Percentiles rank a stretch among this genome's conserved stretches.
phyloP scores from a whole-genome alignment of 1,284 basidiomycete species.

The Irpex rosettiformis region DNA sequence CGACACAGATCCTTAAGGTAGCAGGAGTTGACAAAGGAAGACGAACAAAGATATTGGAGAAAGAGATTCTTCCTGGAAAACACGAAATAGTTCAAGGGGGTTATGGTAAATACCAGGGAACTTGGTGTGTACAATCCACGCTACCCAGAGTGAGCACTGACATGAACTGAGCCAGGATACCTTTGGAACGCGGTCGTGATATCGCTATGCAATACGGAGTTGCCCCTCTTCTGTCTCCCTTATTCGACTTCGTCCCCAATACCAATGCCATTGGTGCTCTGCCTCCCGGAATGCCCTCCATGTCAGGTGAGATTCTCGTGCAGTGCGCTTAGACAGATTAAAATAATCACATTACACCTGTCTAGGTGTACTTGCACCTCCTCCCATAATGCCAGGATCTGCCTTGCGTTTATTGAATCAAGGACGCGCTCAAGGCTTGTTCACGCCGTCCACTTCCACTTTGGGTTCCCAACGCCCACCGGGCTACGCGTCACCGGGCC shows the following conservation, averaged over 20 bases:
- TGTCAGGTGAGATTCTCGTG: constrained; percentile 32
- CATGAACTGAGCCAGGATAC: constrained; percentile 63
- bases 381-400: constrained; percentile 78
- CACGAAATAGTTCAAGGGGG: constrained; percentile 99
- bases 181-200: constrained; percentile 85
- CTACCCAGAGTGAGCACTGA: constrained; percentile 3
- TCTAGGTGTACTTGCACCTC: constrained; percentile 59
- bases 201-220: constrained; percentile 91
- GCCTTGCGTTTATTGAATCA: constrained; percentile 77
- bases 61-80: constrained; percentile 92
- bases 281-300: constrained; percentile 37
- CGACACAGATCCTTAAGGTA: constrained; percentile 98
- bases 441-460: constrained; percentile 73
- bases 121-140: constrained; percentile 65
- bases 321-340: too few relatives aligned
- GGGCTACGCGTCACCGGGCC: constrained; percentile 29
- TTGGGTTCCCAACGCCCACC: constrained; percentile 34
- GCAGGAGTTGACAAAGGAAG: constrained; percentile 97
- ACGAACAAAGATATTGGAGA: constrained; percentile 96
- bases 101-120: constrained; percentile 99
- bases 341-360: too few relatives aligned
- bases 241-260: constrained; percentile 89
- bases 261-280: constrained; percentile 61
- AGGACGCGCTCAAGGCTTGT: constrained; percentile 80
- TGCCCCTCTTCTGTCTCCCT: constrained; percentile 75